Evolutionary conservation across 805 yeast species (phyloP), one percentile per base, ranked within the genome.

Genomic region (Ogataea salicorniae): DNA sequence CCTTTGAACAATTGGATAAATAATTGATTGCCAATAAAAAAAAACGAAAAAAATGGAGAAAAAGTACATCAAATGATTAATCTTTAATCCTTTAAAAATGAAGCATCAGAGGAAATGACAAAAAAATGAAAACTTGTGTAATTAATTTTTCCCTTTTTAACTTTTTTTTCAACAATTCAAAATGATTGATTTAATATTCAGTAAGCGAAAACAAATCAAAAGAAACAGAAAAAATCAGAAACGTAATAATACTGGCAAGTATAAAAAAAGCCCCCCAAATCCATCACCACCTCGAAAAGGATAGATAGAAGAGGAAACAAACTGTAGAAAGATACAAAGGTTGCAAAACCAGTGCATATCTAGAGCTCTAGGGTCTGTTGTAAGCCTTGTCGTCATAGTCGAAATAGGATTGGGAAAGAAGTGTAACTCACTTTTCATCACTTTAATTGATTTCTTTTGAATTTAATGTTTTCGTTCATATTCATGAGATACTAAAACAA

Each of bases 331-430:
- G 57, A 66, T 61, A 63, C 59, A 37, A 41, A 41, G 46, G 64
- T 47, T 61, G 66, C 61, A 60, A 63, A 37, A 55, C 60, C 42
- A 45, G 16, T 18, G 38, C 49, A 57, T 60, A 61, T 60, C 58
- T 48, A 50, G 23, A 29, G 37, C 49, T 47, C 61, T 55, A 60
- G 64, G 66, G 54, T 70, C 79, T 62, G 61, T 72, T 76, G 63
- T 77, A 79, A 75, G 77, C 89, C 90, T 76, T 80, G 81, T 85
- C 91, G 89, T 84, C 94, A 85, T 83, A 83, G 91, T 85, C 94
- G 91, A 80, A 72, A 81, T 87, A 77, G 87, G 69, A 83, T 87
- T 80, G 86, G 90, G 91, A 85, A 85, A 84, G 91, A 85, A 84
- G 90, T 71, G 74, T 67, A 36, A 80, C 87, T 76, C 66, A 53